Conservation (phyloP, 2,329 filamentous ascomycete species). For the Pseudopyrenochaeta lycopersici region DNA sequence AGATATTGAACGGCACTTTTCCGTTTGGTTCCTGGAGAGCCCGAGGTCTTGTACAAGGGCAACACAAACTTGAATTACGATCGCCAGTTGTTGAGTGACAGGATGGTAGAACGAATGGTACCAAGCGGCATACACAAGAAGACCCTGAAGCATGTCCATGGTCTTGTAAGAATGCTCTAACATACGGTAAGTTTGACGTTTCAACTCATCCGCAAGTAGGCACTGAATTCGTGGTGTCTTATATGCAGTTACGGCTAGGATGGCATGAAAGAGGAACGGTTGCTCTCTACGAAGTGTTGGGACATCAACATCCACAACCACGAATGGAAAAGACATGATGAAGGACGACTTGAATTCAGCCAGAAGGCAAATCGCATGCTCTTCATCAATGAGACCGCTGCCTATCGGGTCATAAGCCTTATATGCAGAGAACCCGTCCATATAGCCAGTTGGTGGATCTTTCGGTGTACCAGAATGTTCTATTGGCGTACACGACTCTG, state of each 20-base stretch:
- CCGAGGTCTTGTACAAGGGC: conserved; percentile 48
- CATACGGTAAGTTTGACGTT: conserved; percentile 40
- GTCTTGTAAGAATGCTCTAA: conserved; percentile 43
- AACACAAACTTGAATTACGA: conserved; percentile 48
- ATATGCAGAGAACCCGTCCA: neutral
- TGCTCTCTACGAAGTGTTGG: conserved; percentile 26
- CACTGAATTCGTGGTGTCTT: conserved; percentile 29
- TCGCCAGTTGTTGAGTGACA: conserved; percentile 41
- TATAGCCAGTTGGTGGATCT: too few species aligned
- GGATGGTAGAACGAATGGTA: conserved; percentile 41
- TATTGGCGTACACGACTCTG: too few species aligned
- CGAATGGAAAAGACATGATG: conserved; percentile 31
- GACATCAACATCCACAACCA: conserved; percentile 22
- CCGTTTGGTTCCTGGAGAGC: conserved; percentile 10
- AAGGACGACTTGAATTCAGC: conserved; percentile 24
- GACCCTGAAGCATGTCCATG: conserved; percentile 53
- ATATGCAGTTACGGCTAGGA: conserved; percentile 40
- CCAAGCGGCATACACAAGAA: conserved; percentile 50
- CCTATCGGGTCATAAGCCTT: conserved; percentile 27
- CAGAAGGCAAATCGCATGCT: conserved; percentile 18
- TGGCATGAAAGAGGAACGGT: conserved; percentile 48
- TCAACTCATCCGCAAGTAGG: conserved; percentile 37
- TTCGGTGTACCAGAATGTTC: too few species aligned
- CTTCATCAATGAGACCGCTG: conserved; percentile 21
- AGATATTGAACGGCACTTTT: too few species aligned